Base-by-base conservation (phyloP, 106 monocot species). In the Apostasia ramifera region DNA sequence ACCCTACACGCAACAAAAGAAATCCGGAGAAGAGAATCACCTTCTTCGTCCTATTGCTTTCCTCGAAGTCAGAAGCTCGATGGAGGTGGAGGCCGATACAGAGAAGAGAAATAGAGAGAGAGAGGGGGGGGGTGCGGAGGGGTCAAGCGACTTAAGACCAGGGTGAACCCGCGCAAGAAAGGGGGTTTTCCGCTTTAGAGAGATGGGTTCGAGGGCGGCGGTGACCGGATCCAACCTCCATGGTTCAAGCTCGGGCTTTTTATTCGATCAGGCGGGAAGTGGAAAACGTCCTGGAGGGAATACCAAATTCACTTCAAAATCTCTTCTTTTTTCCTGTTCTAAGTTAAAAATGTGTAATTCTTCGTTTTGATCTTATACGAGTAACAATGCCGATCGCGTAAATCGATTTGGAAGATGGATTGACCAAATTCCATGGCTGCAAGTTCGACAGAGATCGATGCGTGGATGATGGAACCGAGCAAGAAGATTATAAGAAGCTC, bases 211-310 rank as follows among this genome's bases (percentile, higher is more conserved):
- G 43, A 37, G 65, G 60, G 15, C 48, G 46, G 4, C 71, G 49
- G 40, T 57, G 39, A 37, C 49, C 48, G 59, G 60, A 70, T 70
- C 26, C 44, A 45, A 45, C 57, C 52, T 44, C 70, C 57, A 46
- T 44, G 56, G 45, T 53, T 2, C 1, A 7, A 1, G 15, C 45
- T 65, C 9, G 46, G 6, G 1, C 6, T 11, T 57, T 12, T 10
- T 59, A 44, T n/a, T 47, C 44, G 44, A 62, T 65, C 65, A 3
- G 66, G 74, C 74, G 74, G 74, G 74, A 74, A 74, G 13, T 40
- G 66, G 47, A 66, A 66, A 74, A 2, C 66, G 55, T 48, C 57
- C 38, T 47, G 73, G 73, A 64, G 64, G 70, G 70, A 71, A 62
- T 42, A 2, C 44, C 62, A 62, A 62, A 8, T 52, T 11, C 52